Evolutionary conservation across 2,329 filamentous ascomycete species (phyloP), one percentile per base, ranked within the genome.

Genomic region (Beauveria pseudobassiana): DNA sequence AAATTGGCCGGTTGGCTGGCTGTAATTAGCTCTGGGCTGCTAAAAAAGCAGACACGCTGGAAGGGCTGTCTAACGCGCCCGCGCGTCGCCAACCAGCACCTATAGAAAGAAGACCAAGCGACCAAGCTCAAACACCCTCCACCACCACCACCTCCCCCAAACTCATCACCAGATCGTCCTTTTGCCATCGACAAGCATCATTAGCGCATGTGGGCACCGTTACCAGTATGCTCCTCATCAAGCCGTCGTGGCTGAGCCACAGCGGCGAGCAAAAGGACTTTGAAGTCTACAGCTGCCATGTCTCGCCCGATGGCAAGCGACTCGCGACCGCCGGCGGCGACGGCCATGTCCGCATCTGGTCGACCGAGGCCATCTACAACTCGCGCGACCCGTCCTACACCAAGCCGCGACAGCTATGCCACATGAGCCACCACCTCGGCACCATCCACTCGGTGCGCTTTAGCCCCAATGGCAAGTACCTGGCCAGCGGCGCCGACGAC

Each of bases 361-460:
- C 93, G 24, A 97, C 91, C 63, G 93, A 98, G 68, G 89, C 95
- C 62, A 91, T 99, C 71, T 88, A 91, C 73, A 90, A 91, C 69
- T 88, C 91, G 64, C 82, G 86, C 65, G 85, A 93, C 67, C 78
- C 85, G 40, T 81, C 82, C 63, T 93, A 88, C 76, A 82, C 80
- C 60, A 89, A 86, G 70, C 93, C 96, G 53, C 92, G 90, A 70
- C 96, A 99, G 80, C 86, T 99, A 69, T 96, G 93, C 68, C 93
- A 96, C 70, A 95, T 99, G 86, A 98, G 92, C 84, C 93, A 98
- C 72, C 95, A 99, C 75, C 93, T 96, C 3, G 95, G 93, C 67
- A 98, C 93, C 20, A 97, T 98, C 65, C 93, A 97, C 76, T 92
- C 93, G 0, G 95, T 99, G 65, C 90, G 96, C 67, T 99, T 98